phyloP scores from a whole-genome alignment of 805 yeast species.

The Maudiozyma turicensis region DNA sequence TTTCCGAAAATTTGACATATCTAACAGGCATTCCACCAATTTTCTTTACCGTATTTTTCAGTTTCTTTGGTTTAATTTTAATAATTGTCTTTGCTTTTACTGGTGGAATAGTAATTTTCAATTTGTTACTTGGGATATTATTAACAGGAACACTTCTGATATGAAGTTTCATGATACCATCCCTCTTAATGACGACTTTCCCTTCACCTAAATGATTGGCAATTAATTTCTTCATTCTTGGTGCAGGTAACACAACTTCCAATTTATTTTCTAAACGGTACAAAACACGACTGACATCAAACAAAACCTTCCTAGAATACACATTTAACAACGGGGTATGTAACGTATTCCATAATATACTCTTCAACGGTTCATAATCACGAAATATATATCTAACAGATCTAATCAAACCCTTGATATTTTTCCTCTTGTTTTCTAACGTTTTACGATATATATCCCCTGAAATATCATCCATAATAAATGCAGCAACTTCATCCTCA shows the following conservation, averaged over 20 bases:
- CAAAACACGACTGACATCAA: conserved; percentile 56
- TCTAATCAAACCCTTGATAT: conserved; percentile 18
- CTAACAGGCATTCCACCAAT: conserved; percentile 30
- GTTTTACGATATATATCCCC: conserved; percentile 10
- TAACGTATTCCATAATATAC: conserved; percentile 58
- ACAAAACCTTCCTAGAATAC: conserved; percentile 49
- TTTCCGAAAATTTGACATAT: conserved; percentile 33
- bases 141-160: conserved; percentile 12
- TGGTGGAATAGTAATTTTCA: conserved; percentile 8
- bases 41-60: conserved; percentile 14
- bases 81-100: conserved; percentile 1
- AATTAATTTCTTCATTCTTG: conserved; percentile 57
- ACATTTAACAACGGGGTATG: conserved; percentile 53
- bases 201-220: conserved; percentile 48
- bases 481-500: conserved; percentile 11
- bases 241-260: conserved; percentile 54
- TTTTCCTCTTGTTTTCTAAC: conserved; percentile 21
- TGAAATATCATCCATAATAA: conserved; percentile 9
- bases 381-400: conserved; percentile 20
- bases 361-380: conserved; percentile 45
- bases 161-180: conserved; percentile 30
- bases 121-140: conserved; percentile 4
- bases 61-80: conserved; percentile 6
- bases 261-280: conserved; percentile 52
- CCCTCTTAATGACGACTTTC: conserved; percentile 49